Evolutionary conservation across 257 asterid genomes (phyloP).

Genomic region (Nemophila menziesii): DNA sequence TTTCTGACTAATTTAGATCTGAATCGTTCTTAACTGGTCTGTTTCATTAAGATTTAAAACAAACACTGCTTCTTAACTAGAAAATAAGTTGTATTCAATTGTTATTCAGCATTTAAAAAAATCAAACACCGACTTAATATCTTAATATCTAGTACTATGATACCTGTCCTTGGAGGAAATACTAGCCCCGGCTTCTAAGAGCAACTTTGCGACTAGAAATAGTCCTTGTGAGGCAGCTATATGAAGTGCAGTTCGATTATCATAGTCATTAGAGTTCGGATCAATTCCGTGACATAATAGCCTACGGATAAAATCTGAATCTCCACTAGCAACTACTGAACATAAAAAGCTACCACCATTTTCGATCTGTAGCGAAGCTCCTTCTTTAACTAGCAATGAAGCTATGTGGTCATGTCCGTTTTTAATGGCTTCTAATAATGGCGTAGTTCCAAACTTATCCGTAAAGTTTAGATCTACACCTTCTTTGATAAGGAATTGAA

Average conservation of each 20-base stretch:
- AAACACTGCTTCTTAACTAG: no score
- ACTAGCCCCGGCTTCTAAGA: constrained; percentile 81
- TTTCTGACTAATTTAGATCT: no score
- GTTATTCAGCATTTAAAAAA: no score
- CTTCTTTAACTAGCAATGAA: constrained; percentile 49
- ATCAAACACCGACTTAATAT: no score
- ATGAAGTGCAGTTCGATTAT: constrained; percentile 77
- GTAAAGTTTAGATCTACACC: constrained; percentile 16
- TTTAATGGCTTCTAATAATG: constrained; percentile 73
- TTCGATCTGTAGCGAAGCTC: constrained; percentile 50
- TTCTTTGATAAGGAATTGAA: constrained; percentile 57
- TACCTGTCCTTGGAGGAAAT: constrained; percentile 77
- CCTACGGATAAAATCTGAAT: constrained; percentile 64
- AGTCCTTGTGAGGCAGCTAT: constrained; percentile 73
- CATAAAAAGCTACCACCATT: constrained; percentile 66
- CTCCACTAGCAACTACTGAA: constrained; percentile 54
- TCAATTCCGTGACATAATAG: constrained; percentile 54
- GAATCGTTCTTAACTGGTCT: no score
- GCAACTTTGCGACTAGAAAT: constrained; percentile 60
- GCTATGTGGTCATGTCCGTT: constrained; percentile 64
- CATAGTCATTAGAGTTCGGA: constrained; percentile 65
- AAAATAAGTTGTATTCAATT: no score
- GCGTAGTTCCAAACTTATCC: constrained; percentile 78
- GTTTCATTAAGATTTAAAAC: no score
- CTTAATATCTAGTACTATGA: no score